A percentile compares a stretch with the other conserved stretches of the same genome.
These are phyloP conservation scores for Pythium utonaiense DNA, from an alignment of 352 stramenopile genomes.

Conservation along the genomic window DNA sequence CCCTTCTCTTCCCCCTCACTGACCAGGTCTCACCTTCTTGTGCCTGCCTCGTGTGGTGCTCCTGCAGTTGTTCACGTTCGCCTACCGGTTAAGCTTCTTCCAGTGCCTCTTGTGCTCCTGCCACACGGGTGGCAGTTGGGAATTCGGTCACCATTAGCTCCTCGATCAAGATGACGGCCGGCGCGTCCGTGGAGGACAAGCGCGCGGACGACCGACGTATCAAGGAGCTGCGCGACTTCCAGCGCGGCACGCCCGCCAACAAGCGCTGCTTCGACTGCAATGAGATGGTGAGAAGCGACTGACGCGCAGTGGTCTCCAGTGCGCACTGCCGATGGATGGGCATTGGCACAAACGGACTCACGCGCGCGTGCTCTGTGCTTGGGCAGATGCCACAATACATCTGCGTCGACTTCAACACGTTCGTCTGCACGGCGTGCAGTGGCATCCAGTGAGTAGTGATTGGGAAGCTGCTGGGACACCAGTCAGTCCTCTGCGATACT, in stretches of 20 bases:
- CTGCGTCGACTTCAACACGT: constrained; percentile 92
- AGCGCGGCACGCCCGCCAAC: constrained; percentile 65
- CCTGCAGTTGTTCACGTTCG: too few species aligned
- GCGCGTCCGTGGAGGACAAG: constrained; percentile 60
- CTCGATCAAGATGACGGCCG: constrained; percentile 27
- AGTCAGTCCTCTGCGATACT: too few species aligned
- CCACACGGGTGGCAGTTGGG: constrained; percentile 9
- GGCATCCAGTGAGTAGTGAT: constrained; percentile 86
- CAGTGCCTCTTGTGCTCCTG: neutral
- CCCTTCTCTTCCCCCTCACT: neutral
- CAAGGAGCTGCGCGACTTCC: constrained; percentile 85
- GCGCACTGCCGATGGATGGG: too few species aligned
- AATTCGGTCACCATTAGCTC: constrained; percentile 20
- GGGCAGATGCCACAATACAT: constrained; percentile 89
- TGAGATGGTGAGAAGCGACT: constrained; percentile 72
- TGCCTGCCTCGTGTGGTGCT: too few species aligned
- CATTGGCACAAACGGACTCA: too few species aligned
- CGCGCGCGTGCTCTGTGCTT: too few species aligned
- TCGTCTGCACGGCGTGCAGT: constrained; percentile 92
- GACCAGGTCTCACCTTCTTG: too few species aligned
- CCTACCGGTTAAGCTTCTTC: neutral
- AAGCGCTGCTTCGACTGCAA: constrained; percentile 90
- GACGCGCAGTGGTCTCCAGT: too few species aligned
- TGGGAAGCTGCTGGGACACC: too few species aligned
- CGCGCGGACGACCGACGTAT: constrained; percentile 76